phyloP scores from a whole-genome alignment of 495 filamentous ascomycete genomes.

The Aspergillus nanangensis region DNA sequence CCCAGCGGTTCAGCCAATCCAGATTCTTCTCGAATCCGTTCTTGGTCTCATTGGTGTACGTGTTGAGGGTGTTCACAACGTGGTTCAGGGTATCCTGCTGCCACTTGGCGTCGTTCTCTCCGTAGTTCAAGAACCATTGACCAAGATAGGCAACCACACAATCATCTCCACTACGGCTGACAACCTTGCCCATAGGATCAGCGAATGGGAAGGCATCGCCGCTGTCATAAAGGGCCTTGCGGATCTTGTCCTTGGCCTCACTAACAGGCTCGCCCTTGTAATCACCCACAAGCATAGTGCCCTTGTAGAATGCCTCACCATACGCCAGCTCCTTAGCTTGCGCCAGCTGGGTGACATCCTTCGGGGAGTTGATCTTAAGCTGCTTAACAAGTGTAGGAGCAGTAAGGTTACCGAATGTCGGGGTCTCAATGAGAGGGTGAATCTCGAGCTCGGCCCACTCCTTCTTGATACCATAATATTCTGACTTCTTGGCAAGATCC shows the following conservation, averaged over 20 bases:
- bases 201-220: constrained; percentile 87
- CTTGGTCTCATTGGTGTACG: constrained; percentile 73
- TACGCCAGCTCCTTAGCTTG: constrained; percentile 96
- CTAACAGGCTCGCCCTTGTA: constrained; percentile 85
- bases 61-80: constrained; percentile 72
- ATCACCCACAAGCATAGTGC: constrained; percentile 83
- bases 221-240: constrained; percentile 69
- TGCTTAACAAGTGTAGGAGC: constrained; percentile 82
- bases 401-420: constrained; percentile 79
- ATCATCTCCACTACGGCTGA: constrained; percentile 80
- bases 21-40: constrained; percentile 80
- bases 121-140: constrained; percentile 97
- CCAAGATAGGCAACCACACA: constrained; percentile 91
- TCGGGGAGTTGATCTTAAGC: constrained; percentile 94
- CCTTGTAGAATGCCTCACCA: constrained; percentile 97
- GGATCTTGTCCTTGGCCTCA: constrained; percentile 79
- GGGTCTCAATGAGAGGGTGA: constrained; percentile 82
- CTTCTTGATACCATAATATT: constrained; percentile 94
- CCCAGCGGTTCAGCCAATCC: constrained; percentile 92
- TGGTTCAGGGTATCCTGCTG: constrained; percentile 65
- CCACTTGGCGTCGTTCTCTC: constrained; percentile 77
- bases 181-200: constrained; percentile 85
- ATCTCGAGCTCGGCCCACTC: constrained; percentile 94
- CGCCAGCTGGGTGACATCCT: constrained; percentile 82
- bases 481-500: constrained; percentile 93